phyloP scores from a whole-genome alignment of 306 rosid genomes.

The Carpinus viminea region DNA sequence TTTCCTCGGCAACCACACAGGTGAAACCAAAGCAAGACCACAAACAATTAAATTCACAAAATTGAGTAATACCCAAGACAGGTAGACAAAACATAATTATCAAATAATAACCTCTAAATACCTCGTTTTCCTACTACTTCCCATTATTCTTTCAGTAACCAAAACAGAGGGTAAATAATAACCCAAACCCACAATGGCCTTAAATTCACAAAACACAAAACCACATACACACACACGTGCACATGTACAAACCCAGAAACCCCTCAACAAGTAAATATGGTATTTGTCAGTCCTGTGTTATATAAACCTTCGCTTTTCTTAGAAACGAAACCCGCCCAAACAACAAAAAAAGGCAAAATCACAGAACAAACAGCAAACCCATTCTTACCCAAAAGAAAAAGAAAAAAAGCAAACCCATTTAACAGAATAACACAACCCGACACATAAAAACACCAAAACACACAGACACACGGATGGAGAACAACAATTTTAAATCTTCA shows the following conservation, averaged over 20 bases:
- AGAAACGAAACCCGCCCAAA: not conserved
- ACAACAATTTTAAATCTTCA: not conserved
- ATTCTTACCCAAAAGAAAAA: not conserved
- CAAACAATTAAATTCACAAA: not conserved
- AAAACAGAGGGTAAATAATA: not conserved
- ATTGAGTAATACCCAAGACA: not conserved
- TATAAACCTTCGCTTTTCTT: not conserved
- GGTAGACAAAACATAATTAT: not conserved
- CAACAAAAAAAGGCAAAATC: not conserved
- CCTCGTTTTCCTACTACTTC: not conserved
- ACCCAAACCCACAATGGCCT: not conserved
- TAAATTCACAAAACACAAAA: not conserved
- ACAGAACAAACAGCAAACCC: not conserved
- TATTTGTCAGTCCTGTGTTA: not conserved
- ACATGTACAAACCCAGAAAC: not conserved
- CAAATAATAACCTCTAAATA: not conserved
- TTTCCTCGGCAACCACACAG: not conserved
- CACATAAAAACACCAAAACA: not conserved
- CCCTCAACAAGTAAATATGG: not conserved
- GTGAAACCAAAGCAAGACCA: not conserved
- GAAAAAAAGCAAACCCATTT: not conserved
- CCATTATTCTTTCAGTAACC: not conserved
- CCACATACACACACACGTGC: not conserved
- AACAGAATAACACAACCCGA: not conserved
- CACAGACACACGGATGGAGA: not conserved